Percentiles rank a stretch among this genome's conserved stretches.
phyloP scores from a whole-genome alignment of 495 filamentous ascomycete genomes.

The Penicillium riverlandense region DNA sequence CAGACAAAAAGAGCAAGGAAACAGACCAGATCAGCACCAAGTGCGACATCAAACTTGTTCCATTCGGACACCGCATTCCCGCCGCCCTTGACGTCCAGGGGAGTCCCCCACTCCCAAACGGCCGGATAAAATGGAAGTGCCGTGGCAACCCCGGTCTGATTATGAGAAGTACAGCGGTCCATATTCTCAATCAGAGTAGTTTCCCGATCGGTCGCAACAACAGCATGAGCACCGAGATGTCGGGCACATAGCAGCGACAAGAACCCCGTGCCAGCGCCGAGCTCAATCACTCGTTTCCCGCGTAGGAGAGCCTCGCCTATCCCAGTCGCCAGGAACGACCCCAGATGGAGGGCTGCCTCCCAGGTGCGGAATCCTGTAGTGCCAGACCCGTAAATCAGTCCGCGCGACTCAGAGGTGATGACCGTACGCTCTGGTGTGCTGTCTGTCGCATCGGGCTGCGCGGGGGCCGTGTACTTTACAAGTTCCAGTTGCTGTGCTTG shows the following conservation, averaged over 20 bases:
- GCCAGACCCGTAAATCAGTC: constrained; percentile 63
- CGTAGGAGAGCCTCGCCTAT: constrained; percentile 36
- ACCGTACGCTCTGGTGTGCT: constrained; percentile 36
- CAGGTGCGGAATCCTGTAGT: constrained; percentile 88
- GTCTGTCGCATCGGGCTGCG: constrained; percentile 11
- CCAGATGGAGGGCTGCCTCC: constrained; percentile 87
- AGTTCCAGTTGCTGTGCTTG: constrained; percentile 69
- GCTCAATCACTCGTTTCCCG: constrained; percentile 65
- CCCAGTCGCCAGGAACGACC: constrained; percentile 55
- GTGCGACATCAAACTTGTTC: constrained; percentile 36
- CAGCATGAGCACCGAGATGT: constrained; percentile 53
- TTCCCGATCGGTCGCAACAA: constrained; percentile 78
- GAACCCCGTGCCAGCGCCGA: constrained; percentile 85
- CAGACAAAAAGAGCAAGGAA: not conserved
- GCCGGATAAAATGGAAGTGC: constrained; percentile 26
- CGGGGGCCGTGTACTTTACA: constrained; percentile 60
- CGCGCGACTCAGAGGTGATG: constrained; percentile 55
- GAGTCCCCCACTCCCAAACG: constrained; percentile 35
- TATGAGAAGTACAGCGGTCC: constrained; percentile 59
- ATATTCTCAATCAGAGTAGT: constrained; percentile 62
- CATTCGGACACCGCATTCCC: not conserved
- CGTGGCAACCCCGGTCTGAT: constrained; percentile 43
- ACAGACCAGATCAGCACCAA: constrained; percentile 44
- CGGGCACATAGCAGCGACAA: constrained; percentile 75
- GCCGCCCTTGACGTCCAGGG: constrained; percentile 9